Conservation (phyloP, 2,329 filamentous ascomycete genomes). For the Pyrenophora graminea region DNA sequence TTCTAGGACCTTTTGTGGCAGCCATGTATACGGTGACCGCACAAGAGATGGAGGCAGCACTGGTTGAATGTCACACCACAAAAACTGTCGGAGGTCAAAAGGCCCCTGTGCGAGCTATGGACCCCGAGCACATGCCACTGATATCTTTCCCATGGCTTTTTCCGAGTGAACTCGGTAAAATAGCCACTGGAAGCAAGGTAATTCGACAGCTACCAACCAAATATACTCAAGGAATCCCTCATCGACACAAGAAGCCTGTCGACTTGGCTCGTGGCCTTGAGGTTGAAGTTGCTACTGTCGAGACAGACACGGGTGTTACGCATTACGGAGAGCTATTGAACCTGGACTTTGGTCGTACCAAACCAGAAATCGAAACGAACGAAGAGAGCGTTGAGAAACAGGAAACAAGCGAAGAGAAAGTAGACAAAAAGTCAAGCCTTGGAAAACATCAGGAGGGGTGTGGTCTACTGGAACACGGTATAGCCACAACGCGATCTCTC, state of each 20-base stretch:
- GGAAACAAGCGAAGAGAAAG: too few relatives aligned
- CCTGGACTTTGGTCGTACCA: slow-evolving; percentile 25
- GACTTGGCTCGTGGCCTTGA: not conserved
- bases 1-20: slow-evolving; percentile 73
- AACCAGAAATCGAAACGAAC: not conserved
- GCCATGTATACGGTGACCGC: slow-evolving; percentile 88
- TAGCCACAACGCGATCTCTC: too few relatives aligned
- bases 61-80: slow-evolving; percentile 55
- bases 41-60: slow-evolving; percentile 66
- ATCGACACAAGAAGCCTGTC: slow-evolving; percentile 12
- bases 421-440: too few relatives aligned
- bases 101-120: slow-evolving; percentile 46
- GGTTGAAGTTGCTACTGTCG: slow-evolving; percentile 19
- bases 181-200: slow-evolving; percentile 57
- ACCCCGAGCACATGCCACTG: slow-evolving; percentile 69
- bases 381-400: too few relatives aligned
- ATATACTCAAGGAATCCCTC: not conserved
- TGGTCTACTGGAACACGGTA: too few relatives aligned
- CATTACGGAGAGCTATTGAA: slow-evolving; percentile 44
- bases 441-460: too few relatives aligned
- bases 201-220: not conserved
- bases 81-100: slow-evolving; percentile 47
- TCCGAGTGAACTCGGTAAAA: slow-evolving; percentile 68
- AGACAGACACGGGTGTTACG: slow-evolving; percentile 41
- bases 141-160: slow-evolving; percentile 97